Evolutionary conservation across 208 protist species (phyloP).

Genomic region (Phytomonas sp.): DNA sequence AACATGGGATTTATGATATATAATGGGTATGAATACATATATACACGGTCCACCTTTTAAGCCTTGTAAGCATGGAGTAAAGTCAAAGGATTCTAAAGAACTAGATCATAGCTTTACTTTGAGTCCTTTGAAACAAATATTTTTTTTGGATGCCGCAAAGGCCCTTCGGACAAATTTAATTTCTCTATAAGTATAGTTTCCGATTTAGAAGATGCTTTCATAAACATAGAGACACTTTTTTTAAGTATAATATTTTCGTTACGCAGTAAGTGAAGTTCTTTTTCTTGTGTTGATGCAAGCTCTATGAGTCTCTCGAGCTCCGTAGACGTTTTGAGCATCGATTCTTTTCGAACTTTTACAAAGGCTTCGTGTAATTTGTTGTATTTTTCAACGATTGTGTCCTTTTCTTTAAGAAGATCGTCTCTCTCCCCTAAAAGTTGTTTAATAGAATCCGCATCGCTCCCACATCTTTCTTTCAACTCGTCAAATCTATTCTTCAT

Average conservation of each 20-base stretch:
- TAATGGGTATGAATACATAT: not conserved
- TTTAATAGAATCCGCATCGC: conserved; percentile 42
- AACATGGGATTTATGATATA: not conserved
- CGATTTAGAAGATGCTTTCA: conserved; percentile 37
- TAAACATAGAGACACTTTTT: conserved; percentile 63
- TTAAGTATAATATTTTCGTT: conserved; percentile 67
- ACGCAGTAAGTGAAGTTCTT: conserved; percentile 61
- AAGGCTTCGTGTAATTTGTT: conserved; percentile 76
- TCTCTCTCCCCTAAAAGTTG: conserved; percentile 47
- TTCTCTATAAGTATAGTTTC: conserved; percentile 61
- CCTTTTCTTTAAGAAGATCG: conserved; percentile 45
- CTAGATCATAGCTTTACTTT: conserved; percentile 8
- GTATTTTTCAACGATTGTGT: conserved; percentile 74
- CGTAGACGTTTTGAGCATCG: conserved; percentile 25
- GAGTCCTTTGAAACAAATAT: conserved; percentile 15
- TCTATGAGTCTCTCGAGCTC: conserved; percentile 53
- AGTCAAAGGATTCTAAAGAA: not conserved
- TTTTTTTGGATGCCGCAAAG: conserved; percentile 76
- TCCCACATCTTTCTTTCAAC: conserved; percentile 47
- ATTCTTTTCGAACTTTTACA: conserved; percentile 36
- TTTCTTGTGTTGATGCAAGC: conserved; percentile 56
- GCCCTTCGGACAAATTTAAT: conserved; percentile 69
- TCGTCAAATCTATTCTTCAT: conserved; percentile 47
- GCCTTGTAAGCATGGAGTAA: not conserved
- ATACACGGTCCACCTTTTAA: not conserved